phyloP scores from a whole-genome alignment of 2,329 filamentous ascomycete species.

The Talaromyces funiculosus region DNA sequence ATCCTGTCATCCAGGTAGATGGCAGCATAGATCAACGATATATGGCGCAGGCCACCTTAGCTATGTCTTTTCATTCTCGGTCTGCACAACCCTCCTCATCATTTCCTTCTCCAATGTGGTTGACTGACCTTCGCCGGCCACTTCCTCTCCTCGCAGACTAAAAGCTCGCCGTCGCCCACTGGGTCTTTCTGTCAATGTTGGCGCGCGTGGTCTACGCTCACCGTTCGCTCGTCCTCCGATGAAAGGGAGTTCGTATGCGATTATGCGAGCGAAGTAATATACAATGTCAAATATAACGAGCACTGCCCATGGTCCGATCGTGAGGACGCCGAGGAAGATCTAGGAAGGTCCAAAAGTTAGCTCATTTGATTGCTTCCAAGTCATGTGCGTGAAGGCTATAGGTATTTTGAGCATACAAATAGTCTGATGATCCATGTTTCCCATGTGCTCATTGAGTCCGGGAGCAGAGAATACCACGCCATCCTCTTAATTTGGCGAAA shows the following conservation, averaged over 20 bases:
- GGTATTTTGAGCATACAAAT: too few relatives aligned
- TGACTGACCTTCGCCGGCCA: not conserved
- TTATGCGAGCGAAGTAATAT: constrained; percentile 56
- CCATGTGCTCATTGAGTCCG: constrained; percentile 50
- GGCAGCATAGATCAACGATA: not conserved
- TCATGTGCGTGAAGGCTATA: too few relatives aligned
- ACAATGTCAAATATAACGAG: constrained; percentile 59
- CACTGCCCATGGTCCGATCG: constrained; percentile 58
- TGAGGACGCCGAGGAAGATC: constrained; percentile 56
- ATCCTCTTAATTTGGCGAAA: constrained; percentile 34
- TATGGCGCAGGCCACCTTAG: not conserved
- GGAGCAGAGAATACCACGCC: constrained; percentile 62
- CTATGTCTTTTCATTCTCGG: not conserved
- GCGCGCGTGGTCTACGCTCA: constrained; percentile 54
- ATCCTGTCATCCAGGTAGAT: not conserved
- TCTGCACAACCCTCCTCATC: constrained; percentile 6
- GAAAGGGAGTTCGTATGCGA: constrained; percentile 54
- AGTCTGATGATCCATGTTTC: constrained; percentile 59
- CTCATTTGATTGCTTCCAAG: too few relatives aligned
- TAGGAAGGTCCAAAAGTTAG: constrained; percentile 27
- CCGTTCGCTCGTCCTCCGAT: constrained; percentile 58
- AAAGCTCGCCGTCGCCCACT: constrained; percentile 20
- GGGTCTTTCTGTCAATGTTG: constrained; percentile 42
- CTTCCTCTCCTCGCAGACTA: constrained; percentile 18
- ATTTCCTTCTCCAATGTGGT: not conserved